Percentiles rank a stretch among this genome's conserved stretches.
Evolutionary conservation across 78 protist species (phyloP).

Genomic region (Chrysochromulina parva): DNA sequence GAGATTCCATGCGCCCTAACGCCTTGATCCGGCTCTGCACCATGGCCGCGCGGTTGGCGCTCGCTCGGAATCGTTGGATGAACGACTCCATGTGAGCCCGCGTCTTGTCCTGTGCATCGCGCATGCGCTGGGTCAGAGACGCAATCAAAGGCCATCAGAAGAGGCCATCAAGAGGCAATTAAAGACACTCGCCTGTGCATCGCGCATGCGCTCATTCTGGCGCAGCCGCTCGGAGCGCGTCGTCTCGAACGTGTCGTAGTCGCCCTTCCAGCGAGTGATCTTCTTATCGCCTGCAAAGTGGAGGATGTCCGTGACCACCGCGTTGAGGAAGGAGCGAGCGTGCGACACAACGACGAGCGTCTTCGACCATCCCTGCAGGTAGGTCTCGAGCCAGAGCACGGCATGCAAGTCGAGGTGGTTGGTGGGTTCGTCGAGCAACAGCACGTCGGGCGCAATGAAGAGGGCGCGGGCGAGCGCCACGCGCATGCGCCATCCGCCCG

Average conservation of each 20-base stretch:
- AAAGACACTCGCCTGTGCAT: conserved; percentile 74
- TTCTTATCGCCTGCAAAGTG: conserved; percentile 54
- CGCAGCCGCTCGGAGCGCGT: conserved; percentile 66
- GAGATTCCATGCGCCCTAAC: neutral
- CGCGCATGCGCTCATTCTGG: conserved; percentile 60
- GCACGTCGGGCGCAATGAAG: conserved; percentile 79
- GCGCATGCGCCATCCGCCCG: conserved; percentile 90
- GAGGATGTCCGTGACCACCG: conserved; percentile 85
- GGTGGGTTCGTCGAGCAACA: conserved; percentile 95
- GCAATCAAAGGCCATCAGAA: too few relatives aligned
- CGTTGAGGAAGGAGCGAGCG: conserved; percentile 82
- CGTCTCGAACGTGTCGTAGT: conserved; percentile 80
- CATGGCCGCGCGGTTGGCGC: conserved; percentile 83
- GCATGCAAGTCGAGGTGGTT: conserved; percentile 93
- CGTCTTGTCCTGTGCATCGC: neutral
- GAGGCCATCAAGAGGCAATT: conserved; percentile 9
- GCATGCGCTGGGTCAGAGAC: too few relatives aligned
- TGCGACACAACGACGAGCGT: conserved; percentile 14
- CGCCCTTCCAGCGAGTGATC: conserved; percentile 60
- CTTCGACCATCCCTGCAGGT: conserved; percentile 10
- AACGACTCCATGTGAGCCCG: conserved; percentile 62
- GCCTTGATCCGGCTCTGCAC: conserved; percentile 81
- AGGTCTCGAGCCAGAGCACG: conserved; percentile 84
- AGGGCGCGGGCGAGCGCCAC: conserved; percentile 83
- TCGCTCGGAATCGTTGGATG: conserved; percentile 79